phyloP scores from a whole-genome alignment of 257 asterid species.

The Orobanche coerulescens region DNA sequence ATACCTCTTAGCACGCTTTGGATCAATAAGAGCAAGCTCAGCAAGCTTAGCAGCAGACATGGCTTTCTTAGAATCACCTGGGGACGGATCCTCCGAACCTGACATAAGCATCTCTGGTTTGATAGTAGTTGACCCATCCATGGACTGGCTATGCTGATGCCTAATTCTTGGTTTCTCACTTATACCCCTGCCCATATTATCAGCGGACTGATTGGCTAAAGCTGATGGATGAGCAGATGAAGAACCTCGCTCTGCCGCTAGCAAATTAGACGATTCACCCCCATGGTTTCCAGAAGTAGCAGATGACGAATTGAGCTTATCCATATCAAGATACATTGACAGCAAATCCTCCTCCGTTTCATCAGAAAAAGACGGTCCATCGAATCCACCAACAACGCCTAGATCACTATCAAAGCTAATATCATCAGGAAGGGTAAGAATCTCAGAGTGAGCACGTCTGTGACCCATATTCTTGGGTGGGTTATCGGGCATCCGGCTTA shows the following conservation, averaged over 20 bases:
- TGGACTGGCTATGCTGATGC: constrained; percentile 97
- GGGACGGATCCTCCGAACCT: constrained; percentile 65
- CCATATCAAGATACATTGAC: constrained; percentile 81
- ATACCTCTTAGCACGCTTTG: constrained; percentile 96
- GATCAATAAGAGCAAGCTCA: constrained; percentile 93
- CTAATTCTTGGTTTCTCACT: constrained; percentile 68
- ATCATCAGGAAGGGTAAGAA: constrained; percentile 89
- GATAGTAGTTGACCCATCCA: constrained; percentile 90
- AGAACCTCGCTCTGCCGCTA: constrained; percentile 36
- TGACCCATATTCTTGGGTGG: constrained; percentile 82
- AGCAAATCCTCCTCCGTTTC: constrained; percentile 79
- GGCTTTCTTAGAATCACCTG: constrained; percentile 77
- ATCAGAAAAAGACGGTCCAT: constrained; percentile 79
- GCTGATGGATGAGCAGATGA: constrained; percentile 32
- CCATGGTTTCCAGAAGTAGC: constrained; percentile 61
- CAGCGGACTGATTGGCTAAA: constrained; percentile 25
- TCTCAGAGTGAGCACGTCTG: constrained; percentile 91
- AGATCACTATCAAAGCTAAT: constrained; percentile 89
- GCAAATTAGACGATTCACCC: constrained; percentile 61
- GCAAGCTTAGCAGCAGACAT: constrained; percentile 94
- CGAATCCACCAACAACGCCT: constrained; percentile 88
- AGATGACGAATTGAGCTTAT: constrained; percentile 71
- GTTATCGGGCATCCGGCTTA: constrained; percentile 86
- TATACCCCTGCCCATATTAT: constrained; percentile 26
- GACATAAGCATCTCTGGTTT: constrained; percentile 82